These are phyloP conservation scores for Buxus sempervirens DNA, from an alignment of 164 flowering plant genomes.

Conservation along the genomic window DNA sequence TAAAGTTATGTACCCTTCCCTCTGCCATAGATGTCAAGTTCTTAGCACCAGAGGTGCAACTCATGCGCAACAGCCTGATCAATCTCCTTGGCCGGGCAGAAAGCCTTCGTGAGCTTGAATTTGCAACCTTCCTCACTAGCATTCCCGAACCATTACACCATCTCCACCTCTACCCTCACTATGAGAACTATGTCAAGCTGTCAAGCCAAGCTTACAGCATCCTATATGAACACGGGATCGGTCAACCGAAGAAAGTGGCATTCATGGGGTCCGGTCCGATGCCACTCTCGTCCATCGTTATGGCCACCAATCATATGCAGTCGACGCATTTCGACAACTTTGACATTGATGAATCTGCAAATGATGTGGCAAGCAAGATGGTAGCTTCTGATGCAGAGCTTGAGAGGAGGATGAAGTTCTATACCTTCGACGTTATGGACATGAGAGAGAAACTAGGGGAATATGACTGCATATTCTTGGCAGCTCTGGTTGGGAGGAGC, in stretches of 20 bases:
- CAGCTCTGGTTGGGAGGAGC: constrained; percentile 65
- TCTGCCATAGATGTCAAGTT: constrained; percentile 28
- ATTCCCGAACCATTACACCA: constrained; percentile 33
- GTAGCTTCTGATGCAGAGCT: constrained; percentile 36
- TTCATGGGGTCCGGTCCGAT: constrained; percentile 69
- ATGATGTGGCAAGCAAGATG: constrained; percentile 22
- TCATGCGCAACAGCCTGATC: constrained; percentile 40
- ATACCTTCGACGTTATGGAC: constrained; percentile 40
- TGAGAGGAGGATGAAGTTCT: constrained; percentile 47
- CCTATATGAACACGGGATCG: constrained; percentile 24
- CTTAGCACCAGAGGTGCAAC: constrained; percentile 26
- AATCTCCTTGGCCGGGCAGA: constrained; percentile 41
- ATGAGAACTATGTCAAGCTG: constrained; percentile 47
- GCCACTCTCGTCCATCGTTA: constrained; percentile 51
- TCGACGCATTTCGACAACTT: constrained; percentile 41
- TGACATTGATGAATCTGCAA: constrained; percentile 32
- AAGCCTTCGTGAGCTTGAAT: constrained; percentile 47
- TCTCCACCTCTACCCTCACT: constrained; percentile 52
- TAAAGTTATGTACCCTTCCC: constrained; percentile 38
- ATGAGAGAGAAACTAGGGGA: constrained; percentile 35
- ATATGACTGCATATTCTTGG: constrained; percentile 48
- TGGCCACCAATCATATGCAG: constrained; percentile 50
- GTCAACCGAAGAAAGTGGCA: constrained; percentile 46
- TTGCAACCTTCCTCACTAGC: constrained; percentile 28
- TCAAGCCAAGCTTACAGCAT: constrained; percentile 36